Evolutionary conservation across 2,329 filamentous ascomycete species (phyloP).

Genomic region (Penicillium palitans): DNA sequence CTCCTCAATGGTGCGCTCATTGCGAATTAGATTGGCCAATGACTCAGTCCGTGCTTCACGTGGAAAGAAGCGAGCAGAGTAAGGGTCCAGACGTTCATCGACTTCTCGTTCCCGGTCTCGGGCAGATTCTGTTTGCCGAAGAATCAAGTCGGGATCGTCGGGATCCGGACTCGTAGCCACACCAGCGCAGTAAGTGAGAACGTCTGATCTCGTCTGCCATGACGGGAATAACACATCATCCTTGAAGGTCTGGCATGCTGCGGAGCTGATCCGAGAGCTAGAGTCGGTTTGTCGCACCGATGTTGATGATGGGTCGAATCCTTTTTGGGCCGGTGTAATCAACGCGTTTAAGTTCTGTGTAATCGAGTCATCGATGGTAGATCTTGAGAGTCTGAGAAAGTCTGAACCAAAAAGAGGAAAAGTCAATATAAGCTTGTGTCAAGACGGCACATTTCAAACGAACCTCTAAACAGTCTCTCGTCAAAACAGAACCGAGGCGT

Average conservation of each 20-base stretch:
- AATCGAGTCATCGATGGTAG: constrained; percentile 88
- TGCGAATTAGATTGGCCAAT: constrained; percentile 68
- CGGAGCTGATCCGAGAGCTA: constrained; percentile 55
- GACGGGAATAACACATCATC: constrained; percentile 78
- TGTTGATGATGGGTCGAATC: constrained; percentile 80
- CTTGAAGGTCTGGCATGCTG: constrained; percentile 71
- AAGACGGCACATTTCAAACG: constrained; percentile 19
- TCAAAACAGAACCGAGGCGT: constrained; percentile 79
- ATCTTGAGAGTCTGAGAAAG: constrained; percentile 83
- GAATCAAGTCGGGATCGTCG: constrained; percentile 73
- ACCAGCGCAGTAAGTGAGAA: constrained; percentile 83
- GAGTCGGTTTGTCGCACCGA: constrained; percentile 59
- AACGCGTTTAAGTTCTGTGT: constrained; percentile 90
- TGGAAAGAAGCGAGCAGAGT: constrained; percentile 77
- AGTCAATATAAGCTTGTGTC: constrained; percentile 54
- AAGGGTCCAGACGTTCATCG: constrained; percentile 88
- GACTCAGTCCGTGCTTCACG: constrained; percentile 75
- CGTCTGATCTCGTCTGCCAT: constrained; percentile 80
- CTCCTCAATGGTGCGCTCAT: constrained; percentile 72
- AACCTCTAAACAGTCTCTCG: constrained; percentile 67
- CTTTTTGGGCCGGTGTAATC: constrained; percentile 66
- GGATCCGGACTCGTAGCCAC: constrained; percentile 87
- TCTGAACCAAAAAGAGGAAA: constrained; percentile 60
- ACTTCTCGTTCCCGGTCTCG: constrained; percentile 72
- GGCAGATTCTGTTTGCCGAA: constrained; percentile 69